Conservation (phyloP, 78 protist species). For the Corallochytrium limacisporum region DNA sequence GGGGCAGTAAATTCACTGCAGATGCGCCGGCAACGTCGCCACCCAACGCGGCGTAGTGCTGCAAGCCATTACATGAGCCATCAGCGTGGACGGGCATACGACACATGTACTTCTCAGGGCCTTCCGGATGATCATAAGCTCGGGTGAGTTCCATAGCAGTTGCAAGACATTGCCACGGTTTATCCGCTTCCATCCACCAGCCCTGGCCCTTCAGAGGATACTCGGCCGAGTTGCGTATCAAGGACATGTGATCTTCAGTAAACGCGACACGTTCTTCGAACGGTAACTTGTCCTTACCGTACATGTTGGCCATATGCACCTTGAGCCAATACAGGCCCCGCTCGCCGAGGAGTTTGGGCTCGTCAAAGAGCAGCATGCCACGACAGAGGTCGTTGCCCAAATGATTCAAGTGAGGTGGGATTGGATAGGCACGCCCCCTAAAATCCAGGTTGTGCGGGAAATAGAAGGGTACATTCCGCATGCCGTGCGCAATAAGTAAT, state of each 20-base stretch:
- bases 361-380: constrained; percentile 51
- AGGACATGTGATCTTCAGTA: constrained; percentile 24
- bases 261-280: constrained; percentile 44
- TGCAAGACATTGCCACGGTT: constrained; percentile 70
- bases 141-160: constrained; percentile 41
- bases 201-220: constrained; percentile 32
- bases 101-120: constrained; percentile 27
- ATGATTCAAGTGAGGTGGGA: constrained; percentile 80
- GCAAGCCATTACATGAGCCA: constrained; percentile 84
- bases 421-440: constrained; percentile 88
- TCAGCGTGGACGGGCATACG: constrained; percentile 74
- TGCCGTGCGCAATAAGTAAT: not conserved
- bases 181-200: constrained; percentile 58
- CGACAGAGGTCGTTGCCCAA: constrained; percentile 71
- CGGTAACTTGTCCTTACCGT: constrained; percentile 65
- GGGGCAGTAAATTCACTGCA: constrained; percentile 62
- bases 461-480: constrained; percentile 39
- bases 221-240: constrained; percentile 26
- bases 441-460: constrained; percentile 88
- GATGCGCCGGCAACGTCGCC: constrained; percentile 67
- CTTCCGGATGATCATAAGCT: constrained; percentile 17
- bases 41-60: constrained; percentile 92
- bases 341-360: constrained; percentile 39
- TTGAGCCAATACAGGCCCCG: constrained; percentile 67
- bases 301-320: constrained; percentile 77